Conservation (phyloP, 192 early-diverging fungal genomes). For the Linnemannia hyalina region DNA sequence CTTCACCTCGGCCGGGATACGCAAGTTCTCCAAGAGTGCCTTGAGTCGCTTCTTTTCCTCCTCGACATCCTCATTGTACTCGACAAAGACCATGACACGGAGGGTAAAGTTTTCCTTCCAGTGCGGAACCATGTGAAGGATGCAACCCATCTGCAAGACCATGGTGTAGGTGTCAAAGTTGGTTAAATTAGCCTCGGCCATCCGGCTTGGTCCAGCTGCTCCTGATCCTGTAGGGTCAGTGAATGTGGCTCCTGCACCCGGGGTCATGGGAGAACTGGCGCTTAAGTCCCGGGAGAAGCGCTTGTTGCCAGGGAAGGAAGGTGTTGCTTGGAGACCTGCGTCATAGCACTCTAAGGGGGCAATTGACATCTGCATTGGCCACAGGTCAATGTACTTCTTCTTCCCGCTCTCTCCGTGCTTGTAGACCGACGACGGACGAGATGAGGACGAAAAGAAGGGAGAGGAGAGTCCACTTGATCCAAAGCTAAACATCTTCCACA, state of each 20-base stretch:
- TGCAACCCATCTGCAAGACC: constrained; percentile 82
- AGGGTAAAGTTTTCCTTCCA: constrained; percentile 73
- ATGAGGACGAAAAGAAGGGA: constrained; percentile 20
- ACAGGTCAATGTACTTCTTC: constrained; percentile 76
- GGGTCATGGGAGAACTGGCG: constrained; percentile 1
- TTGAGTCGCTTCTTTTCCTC: constrained; percentile 69
- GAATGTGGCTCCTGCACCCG: neutral
- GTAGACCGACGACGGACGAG: constrained; percentile 22
- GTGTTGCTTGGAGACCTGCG: neutral
- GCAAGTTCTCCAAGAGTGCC: constrained; percentile 69
- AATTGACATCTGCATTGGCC: constrained; percentile 75
- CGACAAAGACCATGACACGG: constrained; percentile 80
- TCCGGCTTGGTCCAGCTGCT: constrained; percentile 17
- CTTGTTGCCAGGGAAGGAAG: neutral
- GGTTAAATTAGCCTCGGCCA: constrained; percentile 54
- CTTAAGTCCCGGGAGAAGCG: constrained; percentile 29
- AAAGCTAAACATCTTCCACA: constrained; percentile 19
- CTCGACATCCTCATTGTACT: constrained; percentile 69
- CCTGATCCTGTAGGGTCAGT: neutral
- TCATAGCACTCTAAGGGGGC: constrained; percentile 30
- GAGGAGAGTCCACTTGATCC: neutral
- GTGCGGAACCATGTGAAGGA: constrained; percentile 77
- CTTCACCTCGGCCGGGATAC: constrained; percentile 72
- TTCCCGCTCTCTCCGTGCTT: constrained; percentile 31
- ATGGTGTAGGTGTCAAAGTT: constrained; percentile 81